Base-by-base conservation (phyloP, 2,329 filamentous ascomycete species). In the Chrysoporthe puriensis region DNA sequence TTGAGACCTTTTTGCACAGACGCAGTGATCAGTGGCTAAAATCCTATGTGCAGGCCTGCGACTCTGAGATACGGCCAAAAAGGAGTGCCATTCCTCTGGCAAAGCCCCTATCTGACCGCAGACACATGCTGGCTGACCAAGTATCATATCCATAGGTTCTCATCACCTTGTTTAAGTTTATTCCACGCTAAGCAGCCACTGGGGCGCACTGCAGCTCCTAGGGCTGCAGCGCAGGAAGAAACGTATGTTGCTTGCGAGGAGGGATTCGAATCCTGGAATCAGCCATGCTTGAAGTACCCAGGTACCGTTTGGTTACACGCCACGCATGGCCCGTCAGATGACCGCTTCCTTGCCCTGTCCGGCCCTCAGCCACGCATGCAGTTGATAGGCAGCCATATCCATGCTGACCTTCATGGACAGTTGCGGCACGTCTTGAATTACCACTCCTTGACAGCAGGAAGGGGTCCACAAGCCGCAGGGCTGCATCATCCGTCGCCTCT, bases 101-200 rank as follows among this genome's bases (percentile, higher is more conserved):
- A 52, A 46, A 56, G 43, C 64, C 64, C 64, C 67, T 64, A 57
- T 64, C 61, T 64, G 62, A 69, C 67, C 56, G 61, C 64, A 69
- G 57, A 52, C 48, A 54, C 18, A 32, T 42, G 32, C 59, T 46
- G 63, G 64, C 67, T 69, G 48, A 57, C 21, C 36, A 14, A 3
- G 21, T 9, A 34, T 52, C 18, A 56, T 34, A 26, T 57, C 58
- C 57, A 59, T 9, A 56, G 14, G 48, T 60, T 66, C 57, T 65
- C 66, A 68, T 64, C 52, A 61, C 66, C 60, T 34, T 42, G 36
- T 54, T 48, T 44, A 56, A 57, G 68, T 50, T 64, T 58, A 60
- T 63, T 52, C 56, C 62, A 62, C 46, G 63, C 40, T 60, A 36
- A 52, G 14, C 56, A 52, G 40, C 66, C 52, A 64, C 44, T 36